Conservation (phyloP, 306 rosid genomes). For the Betula pendula region DNA sequence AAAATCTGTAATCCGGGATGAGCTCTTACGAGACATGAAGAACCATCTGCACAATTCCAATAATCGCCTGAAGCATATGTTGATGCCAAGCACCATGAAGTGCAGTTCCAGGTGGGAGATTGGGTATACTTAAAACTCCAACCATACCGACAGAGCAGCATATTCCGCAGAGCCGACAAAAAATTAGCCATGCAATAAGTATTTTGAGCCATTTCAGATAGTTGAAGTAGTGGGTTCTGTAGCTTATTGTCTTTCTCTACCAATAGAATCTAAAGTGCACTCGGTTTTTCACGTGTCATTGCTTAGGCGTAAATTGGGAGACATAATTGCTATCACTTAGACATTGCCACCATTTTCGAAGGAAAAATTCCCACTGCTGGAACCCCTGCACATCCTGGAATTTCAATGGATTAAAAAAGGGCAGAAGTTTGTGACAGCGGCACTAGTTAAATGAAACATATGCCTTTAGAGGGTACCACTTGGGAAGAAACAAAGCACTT, state of each 20-base stretch:
- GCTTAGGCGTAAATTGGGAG: too few relatives aligned
- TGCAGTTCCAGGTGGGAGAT: background rate
- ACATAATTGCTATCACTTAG: too few relatives aligned
- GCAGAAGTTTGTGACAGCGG: background rate
- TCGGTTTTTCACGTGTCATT: background rate
- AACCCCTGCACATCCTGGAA: background rate
- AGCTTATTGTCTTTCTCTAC: background rate
- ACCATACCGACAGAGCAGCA: background rate
- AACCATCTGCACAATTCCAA: background rate
- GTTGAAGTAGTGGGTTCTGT: background rate
- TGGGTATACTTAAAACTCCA: background rate
- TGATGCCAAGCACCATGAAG: background rate
- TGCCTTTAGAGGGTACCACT: background rate
- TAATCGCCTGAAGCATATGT: background rate
- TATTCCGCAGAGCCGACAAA: background rate
- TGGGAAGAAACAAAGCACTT: background rate
- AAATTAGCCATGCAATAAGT: conserved; percentile 2
- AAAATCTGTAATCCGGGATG: background rate
- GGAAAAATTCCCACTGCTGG: background rate
- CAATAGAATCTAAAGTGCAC: background rate
- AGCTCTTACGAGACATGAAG: background rate
- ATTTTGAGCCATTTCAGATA: background rate
- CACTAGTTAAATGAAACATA: background rate
- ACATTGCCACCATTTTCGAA: background rate
- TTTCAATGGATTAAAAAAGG: background rate